These are phyloP conservation scores for Clitocybe nebularis DNA, from an alignment of 1,284 basidiomycete genomes.

Conservation along the genomic window DNA sequence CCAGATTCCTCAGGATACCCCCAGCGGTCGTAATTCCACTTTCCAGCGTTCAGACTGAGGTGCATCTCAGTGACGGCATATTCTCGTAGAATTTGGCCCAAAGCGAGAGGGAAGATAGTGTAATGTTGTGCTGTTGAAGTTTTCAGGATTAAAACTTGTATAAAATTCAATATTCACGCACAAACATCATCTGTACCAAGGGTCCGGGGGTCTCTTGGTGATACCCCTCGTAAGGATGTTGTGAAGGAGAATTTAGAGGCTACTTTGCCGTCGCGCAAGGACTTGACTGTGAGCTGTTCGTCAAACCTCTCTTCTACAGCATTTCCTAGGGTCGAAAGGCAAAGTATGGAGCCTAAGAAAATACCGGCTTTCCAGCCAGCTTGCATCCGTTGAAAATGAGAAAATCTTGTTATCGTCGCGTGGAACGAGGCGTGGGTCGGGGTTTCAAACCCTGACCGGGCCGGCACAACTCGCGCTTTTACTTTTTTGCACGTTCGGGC, in stretches of 20 bases:
- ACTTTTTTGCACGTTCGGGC: no score
- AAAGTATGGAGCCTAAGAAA: conserved; percentile 13
- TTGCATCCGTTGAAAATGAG: conserved; percentile 13
- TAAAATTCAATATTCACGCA: conserved; percentile 24
- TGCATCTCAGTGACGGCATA: conserved; percentile 85
- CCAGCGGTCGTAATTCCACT: conserved; percentile 89
- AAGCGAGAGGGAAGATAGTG: conserved; percentile 76
- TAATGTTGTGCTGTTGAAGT: conserved; percentile 67
- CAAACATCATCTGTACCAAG: conserved; percentile 50
- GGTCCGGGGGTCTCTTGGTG: conserved; percentile 50
- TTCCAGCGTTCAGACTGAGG: conserved; percentile 84
- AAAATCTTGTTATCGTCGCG: neutral
- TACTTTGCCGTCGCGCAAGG: conserved; percentile 83
- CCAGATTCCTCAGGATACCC: conserved; percentile 74
- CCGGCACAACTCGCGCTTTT: no score
- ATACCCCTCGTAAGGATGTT: conserved; percentile 52
- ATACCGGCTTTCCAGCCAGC: conserved; percentile 15
- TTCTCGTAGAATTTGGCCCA: conserved; percentile 83
- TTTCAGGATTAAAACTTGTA: neutral
- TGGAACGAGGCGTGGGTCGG: neutral
- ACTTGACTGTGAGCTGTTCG: conserved; percentile 72
- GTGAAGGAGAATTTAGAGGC: conserved; percentile 82
- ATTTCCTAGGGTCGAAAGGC: conserved; percentile 8
- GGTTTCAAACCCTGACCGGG: no score
- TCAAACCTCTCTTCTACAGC: conserved; percentile 44